phyloP scores from a whole-genome alignment of 345 rosid genomes.

The Brassica juncea region DNA sequence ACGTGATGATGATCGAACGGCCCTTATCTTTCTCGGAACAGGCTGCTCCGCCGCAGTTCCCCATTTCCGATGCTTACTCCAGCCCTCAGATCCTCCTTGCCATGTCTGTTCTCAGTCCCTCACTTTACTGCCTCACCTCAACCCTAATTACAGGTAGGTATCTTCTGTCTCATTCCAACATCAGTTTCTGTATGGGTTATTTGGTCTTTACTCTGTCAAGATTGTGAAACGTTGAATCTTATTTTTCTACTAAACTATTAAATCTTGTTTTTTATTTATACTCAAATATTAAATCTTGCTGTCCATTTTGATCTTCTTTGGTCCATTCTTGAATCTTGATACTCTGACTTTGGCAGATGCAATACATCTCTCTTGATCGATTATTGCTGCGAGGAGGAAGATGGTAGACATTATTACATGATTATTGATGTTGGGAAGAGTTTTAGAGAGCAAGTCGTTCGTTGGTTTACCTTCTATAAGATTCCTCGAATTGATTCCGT shows the following conservation, averaged over 20 bases:
- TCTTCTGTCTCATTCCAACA: neutral
- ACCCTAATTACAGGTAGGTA: slow-evolving; percentile 98
- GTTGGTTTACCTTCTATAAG: slow-evolving; percentile 90
- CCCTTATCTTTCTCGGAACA: slow-evolving; percentile 88
- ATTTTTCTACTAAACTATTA: neutral
- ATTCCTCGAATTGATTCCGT: slow-evolving; percentile 83
- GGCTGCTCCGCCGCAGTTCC: slow-evolving; percentile 97
- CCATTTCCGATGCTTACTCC: slow-evolving; percentile 79
- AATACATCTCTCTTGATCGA: slow-evolving; percentile 93
- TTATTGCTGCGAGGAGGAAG: slow-evolving; percentile 49
- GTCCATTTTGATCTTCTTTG: neutral
- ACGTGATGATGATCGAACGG: slow-evolving; percentile 44
- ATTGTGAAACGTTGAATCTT: neutral
- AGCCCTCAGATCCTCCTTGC: slow-evolving; percentile 93
- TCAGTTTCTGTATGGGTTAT: neutral
- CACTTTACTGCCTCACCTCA: slow-evolving; percentile 62
- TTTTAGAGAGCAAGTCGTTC: slow-evolving; percentile 91
- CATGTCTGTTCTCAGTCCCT: slow-evolving; percentile 71
- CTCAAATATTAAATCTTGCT: neutral
- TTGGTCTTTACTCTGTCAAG: neutral
- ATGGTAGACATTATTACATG: slow-evolving; percentile 63
- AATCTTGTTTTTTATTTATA: neutral
- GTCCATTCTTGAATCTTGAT: slow-evolving; percentile 17
- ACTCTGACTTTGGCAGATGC: slow-evolving; percentile 59
- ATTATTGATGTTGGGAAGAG: slow-evolving; percentile 94